Evolutionary conservation across 164 flowering plant species (phyloP).

Genomic region (Euptelea pleiosperma): DNA sequence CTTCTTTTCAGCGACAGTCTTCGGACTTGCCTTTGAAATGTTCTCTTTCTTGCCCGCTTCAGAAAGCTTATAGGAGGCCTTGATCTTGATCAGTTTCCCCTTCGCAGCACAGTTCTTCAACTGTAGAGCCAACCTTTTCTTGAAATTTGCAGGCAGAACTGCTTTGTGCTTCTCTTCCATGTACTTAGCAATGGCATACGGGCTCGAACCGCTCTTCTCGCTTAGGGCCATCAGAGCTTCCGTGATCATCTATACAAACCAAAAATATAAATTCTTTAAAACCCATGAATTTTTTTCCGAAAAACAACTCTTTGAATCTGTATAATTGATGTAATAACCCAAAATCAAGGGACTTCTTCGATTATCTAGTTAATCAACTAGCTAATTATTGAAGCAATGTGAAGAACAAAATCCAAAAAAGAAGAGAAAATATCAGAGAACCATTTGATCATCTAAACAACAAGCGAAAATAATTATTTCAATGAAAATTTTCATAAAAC

Average conservation of each 20-base stretch:
- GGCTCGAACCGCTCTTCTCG: conserved; percentile 75
- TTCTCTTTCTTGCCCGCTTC: conserved; percentile 37
- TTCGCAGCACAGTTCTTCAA: conserved; percentile 54
- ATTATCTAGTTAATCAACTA: too few species aligned
- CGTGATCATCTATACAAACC: conserved; percentile 61
- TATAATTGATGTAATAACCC: too few species aligned
- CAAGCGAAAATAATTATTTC: too few species aligned
- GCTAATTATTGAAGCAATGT: too few species aligned
- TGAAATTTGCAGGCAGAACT: conserved; percentile 62
- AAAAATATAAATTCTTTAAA: not conserved
- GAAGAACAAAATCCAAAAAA: not conserved
- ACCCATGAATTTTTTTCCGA: not conserved
- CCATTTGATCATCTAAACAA: too few species aligned
- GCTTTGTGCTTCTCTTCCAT: conserved; percentile 79
- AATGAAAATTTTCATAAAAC: too few species aligned
- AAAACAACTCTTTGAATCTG: too few species aligned
- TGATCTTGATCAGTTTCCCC: conserved; percentile 64
- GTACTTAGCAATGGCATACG: conserved; percentile 78
- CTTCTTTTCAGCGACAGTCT: conserved; percentile 7
- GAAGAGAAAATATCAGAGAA: too few species aligned
- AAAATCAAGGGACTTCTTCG: not conserved
- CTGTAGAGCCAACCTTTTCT: conserved; percentile 60
- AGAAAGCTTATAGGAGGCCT: conserved; percentile 71
- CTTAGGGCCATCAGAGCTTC: conserved; percentile 60
- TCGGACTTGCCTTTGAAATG: not conserved